These are phyloP conservation scores for Camelina sativa DNA, from an alignment of 345 rosid genomes.

Conservation along the genomic window DNA sequence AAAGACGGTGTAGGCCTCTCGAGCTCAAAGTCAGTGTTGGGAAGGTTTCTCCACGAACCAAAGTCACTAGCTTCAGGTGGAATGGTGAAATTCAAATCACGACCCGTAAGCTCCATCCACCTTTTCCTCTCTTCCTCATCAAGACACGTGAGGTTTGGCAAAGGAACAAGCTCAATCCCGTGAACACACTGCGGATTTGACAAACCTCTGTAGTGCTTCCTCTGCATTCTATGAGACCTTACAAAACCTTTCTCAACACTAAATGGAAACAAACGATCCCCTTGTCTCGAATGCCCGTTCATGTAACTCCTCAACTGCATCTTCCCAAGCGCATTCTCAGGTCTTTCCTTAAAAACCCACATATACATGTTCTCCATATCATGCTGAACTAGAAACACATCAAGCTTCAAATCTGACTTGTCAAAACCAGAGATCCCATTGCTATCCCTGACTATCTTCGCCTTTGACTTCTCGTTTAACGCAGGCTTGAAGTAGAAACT, in stretches of 20 bases:
- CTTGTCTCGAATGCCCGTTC: constrained; percentile 98
- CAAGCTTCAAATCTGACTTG: constrained; percentile 84
- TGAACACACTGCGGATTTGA: constrained; percentile 97
- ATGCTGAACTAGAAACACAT: constrained; percentile 91
- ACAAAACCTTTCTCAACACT: constrained; percentile 93
- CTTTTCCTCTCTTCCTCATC: constrained; percentile 91
- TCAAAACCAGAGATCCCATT: constrained; percentile 85
- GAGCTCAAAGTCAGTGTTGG: constrained; percentile 89
- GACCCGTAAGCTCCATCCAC: constrained; percentile 91
- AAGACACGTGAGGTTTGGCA: constrained; percentile 71
- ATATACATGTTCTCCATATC: constrained; percentile 99
- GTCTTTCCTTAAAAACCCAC: constrained; percentile 98
- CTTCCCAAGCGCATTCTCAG: constrained; percentile 97
- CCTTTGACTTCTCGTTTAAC: constrained; percentile 84
- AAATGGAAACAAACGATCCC: constrained; percentile 89
- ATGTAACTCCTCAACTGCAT: constrained; percentile 98
- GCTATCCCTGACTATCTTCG: constrained; percentile 66
- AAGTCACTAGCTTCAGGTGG: constrained; percentile 90
- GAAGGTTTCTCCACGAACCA: constrained; percentile 92
- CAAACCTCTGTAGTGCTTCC: constrained; percentile 95
- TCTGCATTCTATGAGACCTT: constrained; percentile 96
- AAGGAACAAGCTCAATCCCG: constrained; percentile 79
- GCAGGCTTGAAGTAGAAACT: constrained; percentile 93
- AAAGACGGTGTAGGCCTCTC: constrained; percentile 65
- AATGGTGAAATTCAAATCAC: constrained; percentile 79